Evolutionary conservation across 352 stramenopile species (phyloP), one percentile per base, ranked within the genome.

Genomic region (Discostella stelligera): DNA sequence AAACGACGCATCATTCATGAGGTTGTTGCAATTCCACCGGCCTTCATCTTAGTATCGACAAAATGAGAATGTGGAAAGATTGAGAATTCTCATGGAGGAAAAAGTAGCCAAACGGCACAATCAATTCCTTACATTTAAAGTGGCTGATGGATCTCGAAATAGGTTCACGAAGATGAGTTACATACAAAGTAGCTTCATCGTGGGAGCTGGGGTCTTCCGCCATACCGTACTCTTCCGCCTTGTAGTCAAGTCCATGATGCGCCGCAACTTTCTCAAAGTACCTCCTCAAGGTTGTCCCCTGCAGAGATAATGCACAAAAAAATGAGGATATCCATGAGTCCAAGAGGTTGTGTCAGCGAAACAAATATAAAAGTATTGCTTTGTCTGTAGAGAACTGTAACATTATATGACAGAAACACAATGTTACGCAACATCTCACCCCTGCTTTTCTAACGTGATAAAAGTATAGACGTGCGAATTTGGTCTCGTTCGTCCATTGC

Each of bases 71-170:
- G 3, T 39, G 14, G 13, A 59, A 30, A 18, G 14, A 30, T 54
- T 32, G 13, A n/a, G n/a, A 62, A 18, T 48, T 46, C 27, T n/a
- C 20, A 18, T 9, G n/a, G 7, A 10, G 37, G 2, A 8, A 44
- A 3, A 8, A 44, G 13, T 44, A 44, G 2, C 37, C 37, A 10
- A 44, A 25, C 37, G 5, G 21, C 30, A 65, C 25, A 27, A 52
- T 30, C 48, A 49, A 65, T 8, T 30, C n/a, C 64, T 64, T 46
- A 72, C 64, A 79, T 60, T 79, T 79, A 49, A 79, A 79, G 58
- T 79, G 71, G 52, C 71, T 79, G 20, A 79, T 66, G 55, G 64
- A 61, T 59, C 71, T 25, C 14, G 61, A 50, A 20, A 79, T 64
- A 18, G 71, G 71, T 23, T 79, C 64, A 60, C 71, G 44, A 32